Base-by-base conservation (phyloP, 768 basidiomycete species). In the Phallus indusiatus region DNA sequence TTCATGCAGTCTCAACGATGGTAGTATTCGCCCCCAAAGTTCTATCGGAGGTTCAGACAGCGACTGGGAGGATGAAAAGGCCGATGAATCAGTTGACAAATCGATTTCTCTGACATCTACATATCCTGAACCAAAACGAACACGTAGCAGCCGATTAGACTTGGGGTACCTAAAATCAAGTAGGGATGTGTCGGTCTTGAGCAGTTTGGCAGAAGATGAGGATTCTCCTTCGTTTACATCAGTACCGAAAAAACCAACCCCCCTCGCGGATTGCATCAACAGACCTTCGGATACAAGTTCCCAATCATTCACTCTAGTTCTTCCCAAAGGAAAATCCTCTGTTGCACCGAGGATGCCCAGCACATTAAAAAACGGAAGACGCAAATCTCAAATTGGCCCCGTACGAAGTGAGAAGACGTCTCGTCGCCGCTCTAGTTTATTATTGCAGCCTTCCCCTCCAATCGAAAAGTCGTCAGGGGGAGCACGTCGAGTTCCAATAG, bases 61-160 rank as follows among this genome's bases (percentile, higher is more conserved):
- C 68, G 90, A 93, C 59, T 92, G 90, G 90, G 90, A 92, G 71
- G 89, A 92, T 67, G 89, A 91, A 67, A 87, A 81, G 72, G 88
- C 86, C 0, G 89, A 93, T 8, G 88, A 89, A 53, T 88, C 85
- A 67, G 67, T 87, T 64, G 81, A 76, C 63, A 59, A 84, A 61
- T 83, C 77, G 67, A 77, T 82, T 67, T 61, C 74, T 57, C 72
- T 79, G 6, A 56, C 61, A 16, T 68, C 72, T n/a, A 74, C 76
- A 51, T 33, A 22, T 11, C 35, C 48, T 22, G 48, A 51, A 12
- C 46, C 48, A 14, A 79, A 75, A 64, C 77, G 83, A 54, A 72
- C 84, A 46, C 75, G 86, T 33, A 75, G 83, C 16, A 88, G 82
- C 70, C 84, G 83, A 16, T 74, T 91, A 20, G 85, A 89, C 60